Evolutionary conservation across 2,329 filamentous ascomycete genomes (phyloP).

Genomic region (Chaetomium strumarium): DNA sequence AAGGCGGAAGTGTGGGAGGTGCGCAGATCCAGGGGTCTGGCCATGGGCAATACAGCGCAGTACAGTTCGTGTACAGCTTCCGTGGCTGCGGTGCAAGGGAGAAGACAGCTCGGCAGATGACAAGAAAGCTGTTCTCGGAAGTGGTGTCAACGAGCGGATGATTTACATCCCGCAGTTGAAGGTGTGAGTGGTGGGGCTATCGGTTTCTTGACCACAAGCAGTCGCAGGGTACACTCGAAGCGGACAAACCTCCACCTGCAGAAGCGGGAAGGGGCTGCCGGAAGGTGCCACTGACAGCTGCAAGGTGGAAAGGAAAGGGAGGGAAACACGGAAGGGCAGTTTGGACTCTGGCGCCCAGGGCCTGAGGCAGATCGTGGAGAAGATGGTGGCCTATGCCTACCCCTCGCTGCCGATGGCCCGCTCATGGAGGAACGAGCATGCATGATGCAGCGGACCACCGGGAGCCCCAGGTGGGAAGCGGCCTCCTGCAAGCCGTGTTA

Average conservation of each 20-base stretch:
- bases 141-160: constrained; percentile 24
- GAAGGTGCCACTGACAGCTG: constrained; percentile 16
- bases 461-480: constrained; percentile 2
- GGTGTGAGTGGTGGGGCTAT: constrained; percentile 7
- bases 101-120: constrained; percentile 9
- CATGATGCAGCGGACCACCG: constrained; percentile 10
- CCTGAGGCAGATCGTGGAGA: constrained; percentile 20
- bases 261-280: constrained; percentile 34
- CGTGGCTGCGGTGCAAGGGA: background rate
- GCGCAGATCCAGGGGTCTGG: constrained; percentile 14
- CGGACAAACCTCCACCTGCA: constrained; percentile 26
- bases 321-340: background rate
- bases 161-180: constrained; percentile 23
- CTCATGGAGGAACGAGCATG: background rate
- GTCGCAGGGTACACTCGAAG: background rate
- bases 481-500: constrained; percentile 1
- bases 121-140: background rate
- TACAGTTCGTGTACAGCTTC: background rate
- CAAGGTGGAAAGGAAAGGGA: constrained; percentile 12
- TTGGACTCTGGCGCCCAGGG: background rate
- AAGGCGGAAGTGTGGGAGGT: constrained; percentile 10
- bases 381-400: constrained; percentile 8
- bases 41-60: background rate
- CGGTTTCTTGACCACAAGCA: background rate
- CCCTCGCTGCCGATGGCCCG: constrained; percentile 5